Percentiles rank a stretch among this genome's conserved stretches.
Conservation (phyloP, 768 basidiomycete genomes). For the Pleurotus eryngii region DNA sequence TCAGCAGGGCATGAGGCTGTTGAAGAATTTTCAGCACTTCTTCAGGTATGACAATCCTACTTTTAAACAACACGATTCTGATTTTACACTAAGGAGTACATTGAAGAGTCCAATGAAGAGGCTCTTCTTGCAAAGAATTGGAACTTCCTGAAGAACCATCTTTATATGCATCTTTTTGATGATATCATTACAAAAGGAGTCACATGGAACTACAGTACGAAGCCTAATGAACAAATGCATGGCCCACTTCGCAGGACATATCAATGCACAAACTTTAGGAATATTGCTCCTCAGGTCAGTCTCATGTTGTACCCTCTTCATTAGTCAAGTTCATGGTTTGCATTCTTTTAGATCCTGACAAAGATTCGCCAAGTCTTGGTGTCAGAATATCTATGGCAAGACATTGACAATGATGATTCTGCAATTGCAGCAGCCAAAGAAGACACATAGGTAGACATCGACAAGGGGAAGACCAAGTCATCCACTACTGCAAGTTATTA, state of each 20-base stretch:
- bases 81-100: neutral
- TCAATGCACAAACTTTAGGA: conserved; percentile 28
- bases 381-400: neutral
- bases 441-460: neutral
- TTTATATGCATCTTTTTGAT: conserved; percentile 26
- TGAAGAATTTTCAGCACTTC: conserved; percentile 9
- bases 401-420: neutral
- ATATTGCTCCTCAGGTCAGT: conserved; percentile 28
- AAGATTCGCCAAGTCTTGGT: neutral
- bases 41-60: conserved; percentile 13
- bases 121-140: conserved; percentile 17
- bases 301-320: neutral
- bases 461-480: neutral
- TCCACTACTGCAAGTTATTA: neutral
- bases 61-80: neutral
- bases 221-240: conserved; percentile 29
- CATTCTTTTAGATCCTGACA: neutral
- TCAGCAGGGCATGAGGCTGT: conserved; percentile 15
- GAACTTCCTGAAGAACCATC: conserved; percentile 34
- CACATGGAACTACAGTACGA: conserved; percentile 26
- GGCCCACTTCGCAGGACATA: conserved; percentile 24
- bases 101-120: neutral
- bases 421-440: neutral
- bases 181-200: conserved; percentile 31
- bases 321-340: neutral